phyloP scores from a whole-genome alignment of 1,284 basidiomycete genomes.

The Ceratobasidium sp. region DNA sequence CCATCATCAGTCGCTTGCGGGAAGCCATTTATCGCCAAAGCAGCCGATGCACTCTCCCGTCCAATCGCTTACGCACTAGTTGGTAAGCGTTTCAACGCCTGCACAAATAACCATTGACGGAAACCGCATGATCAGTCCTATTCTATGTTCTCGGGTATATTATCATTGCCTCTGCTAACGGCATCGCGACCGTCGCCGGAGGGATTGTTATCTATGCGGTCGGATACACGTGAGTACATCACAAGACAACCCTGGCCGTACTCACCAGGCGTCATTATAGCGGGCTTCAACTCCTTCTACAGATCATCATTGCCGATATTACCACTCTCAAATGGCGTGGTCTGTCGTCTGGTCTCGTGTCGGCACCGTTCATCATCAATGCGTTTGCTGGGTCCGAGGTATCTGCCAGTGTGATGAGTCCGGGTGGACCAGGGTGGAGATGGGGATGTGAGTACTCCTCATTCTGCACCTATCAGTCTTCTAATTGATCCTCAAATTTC shows the following conservation, averaged over 20 bases:
- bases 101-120: slow-evolving; percentile 19
- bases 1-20: slow-evolving; percentile 57
- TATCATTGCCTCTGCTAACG: slow-evolving; percentile 54
- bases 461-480: slow-evolving; percentile 39
- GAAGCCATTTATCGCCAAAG: slow-evolving; percentile 61
- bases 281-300: slow-evolving; percentile 55
- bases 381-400: slow-evolving; percentile 58
- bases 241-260: neutral
- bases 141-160: slow-evolving; percentile 47
- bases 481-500: neutral
- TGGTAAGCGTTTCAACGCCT: slow-evolving; percentile 43
- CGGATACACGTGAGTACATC: slow-evolving; percentile 46
- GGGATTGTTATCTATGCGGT: slow-evolving; percentile 47
- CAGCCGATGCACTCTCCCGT: slow-evolving; percentile 53
- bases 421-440: slow-evolving; percentile 52
- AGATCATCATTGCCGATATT: slow-evolving; percentile 58
- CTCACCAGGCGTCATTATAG: slow-evolving; percentile 46
- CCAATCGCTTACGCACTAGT: slow-evolving; percentile 51
- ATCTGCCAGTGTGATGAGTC: slow-evolving; percentile 52
- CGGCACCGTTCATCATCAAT: slow-evolving; percentile 54
- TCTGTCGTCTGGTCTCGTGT: slow-evolving; percentile 53
- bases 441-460: slow-evolving; percentile 61
- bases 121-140: slow-evolving; percentile 15
- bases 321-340: slow-evolving; percentile 61
- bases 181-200: slow-evolving; percentile 53